Evolutionary conservation across 192 early-diverging fungal genomes (phyloP), one percentile per base, ranked within the genome.

Genomic region (Nowakowskiella sp.): DNA sequence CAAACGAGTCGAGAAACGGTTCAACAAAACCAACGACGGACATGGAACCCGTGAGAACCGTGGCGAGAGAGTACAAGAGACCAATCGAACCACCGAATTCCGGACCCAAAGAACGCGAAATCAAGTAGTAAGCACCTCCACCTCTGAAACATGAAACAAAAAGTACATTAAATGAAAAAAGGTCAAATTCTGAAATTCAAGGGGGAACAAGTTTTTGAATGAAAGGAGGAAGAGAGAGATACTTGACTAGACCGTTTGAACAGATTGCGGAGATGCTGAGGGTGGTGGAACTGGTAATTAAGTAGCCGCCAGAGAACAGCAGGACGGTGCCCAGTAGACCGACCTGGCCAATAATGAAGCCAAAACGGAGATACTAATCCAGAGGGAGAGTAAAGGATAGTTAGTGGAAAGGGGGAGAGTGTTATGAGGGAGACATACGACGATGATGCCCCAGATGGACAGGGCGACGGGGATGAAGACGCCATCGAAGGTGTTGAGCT

Each of bases 1-100:
- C 81, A 68, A 85, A 75, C 57, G 78, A 84, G 51, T 62, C 68
- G 26, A 85, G 49, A 45, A 84, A 39, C 0, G 82, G 80, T 51
- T 85, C 84, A 21, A 74, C 72, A 60, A 85, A 85, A 16, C 77
- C 84, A 19, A 84, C 70, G 2, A 73, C 80, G 42, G 72, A 79
- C 62, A 85, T 74, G 22, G 67, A 75, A 4, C 72, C 78, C 16
- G 73, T 61, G 31, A 85, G 65, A n/a, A 84, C 54, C 1, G 66
- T 75, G 42, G 80, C 80, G 24, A 73, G 45, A 42, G 73, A 82
- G 30, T 76, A 85, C 52, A 84, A 73, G 13, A 84, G 56, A 1
- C 84, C 84, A 7, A 85, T 81, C 51, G 75, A 78, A 29, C 83
- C 84, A 49, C 84, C 84, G 66, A 85, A 85, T 59, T 85, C 84